phyloP scores from a whole-genome alignment of 1,284 basidiomycete genomes.

The Inonotus hispidus region DNA sequence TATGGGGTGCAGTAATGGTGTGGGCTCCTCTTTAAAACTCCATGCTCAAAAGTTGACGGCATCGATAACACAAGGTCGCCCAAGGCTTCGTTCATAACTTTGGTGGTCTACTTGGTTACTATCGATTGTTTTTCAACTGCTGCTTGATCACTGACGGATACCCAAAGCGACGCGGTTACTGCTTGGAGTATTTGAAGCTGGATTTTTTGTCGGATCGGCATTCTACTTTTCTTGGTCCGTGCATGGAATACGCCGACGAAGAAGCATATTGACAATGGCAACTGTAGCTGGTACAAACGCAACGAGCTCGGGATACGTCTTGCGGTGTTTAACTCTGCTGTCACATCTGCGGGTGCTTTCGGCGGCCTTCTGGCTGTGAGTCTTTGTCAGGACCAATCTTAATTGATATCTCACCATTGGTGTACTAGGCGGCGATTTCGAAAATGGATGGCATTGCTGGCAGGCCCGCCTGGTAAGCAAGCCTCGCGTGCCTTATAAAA shows the following conservation, averaged over 20 bases:
- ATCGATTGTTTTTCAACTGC: neutral
- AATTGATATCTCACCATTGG: neutral
- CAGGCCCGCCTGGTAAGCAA: slow-evolving; percentile 40
- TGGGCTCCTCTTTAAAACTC: slow-evolving; percentile 8
- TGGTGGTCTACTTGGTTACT: slow-evolving; percentile 54
- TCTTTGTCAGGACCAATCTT: slow-evolving; percentile 1
- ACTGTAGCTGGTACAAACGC: slow-evolving; percentile 51
- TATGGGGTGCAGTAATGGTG: slow-evolving; percentile 72
- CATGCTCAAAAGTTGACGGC: neutral
- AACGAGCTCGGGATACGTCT: slow-evolving; percentile 62
- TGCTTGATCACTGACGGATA: slow-evolving; percentile 5
- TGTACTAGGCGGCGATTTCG: slow-evolving; percentile 53
- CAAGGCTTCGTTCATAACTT: slow-evolving; percentile 66
- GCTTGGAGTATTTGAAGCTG: slow-evolving; percentile 64
- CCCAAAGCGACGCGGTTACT: slow-evolving; percentile 55
- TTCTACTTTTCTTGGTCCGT: slow-evolving; percentile 64
- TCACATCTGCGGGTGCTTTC: slow-evolving; percentile 66
- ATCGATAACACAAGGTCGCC: slow-evolving; percentile 40
- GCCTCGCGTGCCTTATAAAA: neutral
- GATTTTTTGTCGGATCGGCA: slow-evolving; percentile 59
- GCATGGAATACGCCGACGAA: too few species aligned
- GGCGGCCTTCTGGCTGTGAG: slow-evolving; percentile 61
- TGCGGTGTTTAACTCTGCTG: slow-evolving; percentile 70
- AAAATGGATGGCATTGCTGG: slow-evolving; percentile 65
- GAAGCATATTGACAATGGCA: neutral